Evolutionary conservation across 83 land plant genomes (phyloP), one percentile per base, ranked within the genome.

Genomic region (Thuja plicata): DNA sequence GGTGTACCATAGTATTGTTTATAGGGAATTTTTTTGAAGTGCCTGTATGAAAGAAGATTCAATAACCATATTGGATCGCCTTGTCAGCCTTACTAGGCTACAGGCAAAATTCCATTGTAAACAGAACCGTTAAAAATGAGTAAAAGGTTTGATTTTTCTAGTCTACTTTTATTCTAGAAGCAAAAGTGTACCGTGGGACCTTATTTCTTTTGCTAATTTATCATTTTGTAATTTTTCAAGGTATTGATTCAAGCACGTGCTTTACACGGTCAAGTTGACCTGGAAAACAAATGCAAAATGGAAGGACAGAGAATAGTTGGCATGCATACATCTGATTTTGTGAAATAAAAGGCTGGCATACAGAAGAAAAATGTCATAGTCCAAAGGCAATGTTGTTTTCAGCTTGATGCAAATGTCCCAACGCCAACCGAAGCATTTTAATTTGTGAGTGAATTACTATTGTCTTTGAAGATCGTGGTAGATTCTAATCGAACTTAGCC

Each of bases 241-340:
- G 52, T 45, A 81, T 81, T 82, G 54, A 46, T 46, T 46, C 0
- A 8, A 82, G 46, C 34, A 82, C 10, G 55, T n/a, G 1, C 8
- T 38, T 46, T n/a, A 82, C 85, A 46, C 46, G 85, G 13, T 45
- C 85, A 46, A 10, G n/a, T 43, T 24, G 50, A n/a, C 85, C 46
- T 82, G 85, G n/a, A 45, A 45, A 82, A 82, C n/a, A 82, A 82
- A 82, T 46, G 52, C 30, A n/a, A 82, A 81, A n/a, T 19, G 45
- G 24, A 15, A 7, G 27, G 40, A 40, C 60, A 27, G 34, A 84
- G 37, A 41, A 78, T 17, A 5, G 24, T 38, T 37, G 82, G 17
- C 82, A 78, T 78, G 38, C n/a, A 78, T 78, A 78, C 8, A 78
- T 34, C 5, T 78, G 43, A 11, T 38, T 74, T 11, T 74, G 38